A percentile compares a stretch with the other conserved stretches of the same genome.
Evolutionary conservation across 2,329 filamentous ascomycete species (phyloP).

Genomic region (Pleomassaria siparia): DNA sequence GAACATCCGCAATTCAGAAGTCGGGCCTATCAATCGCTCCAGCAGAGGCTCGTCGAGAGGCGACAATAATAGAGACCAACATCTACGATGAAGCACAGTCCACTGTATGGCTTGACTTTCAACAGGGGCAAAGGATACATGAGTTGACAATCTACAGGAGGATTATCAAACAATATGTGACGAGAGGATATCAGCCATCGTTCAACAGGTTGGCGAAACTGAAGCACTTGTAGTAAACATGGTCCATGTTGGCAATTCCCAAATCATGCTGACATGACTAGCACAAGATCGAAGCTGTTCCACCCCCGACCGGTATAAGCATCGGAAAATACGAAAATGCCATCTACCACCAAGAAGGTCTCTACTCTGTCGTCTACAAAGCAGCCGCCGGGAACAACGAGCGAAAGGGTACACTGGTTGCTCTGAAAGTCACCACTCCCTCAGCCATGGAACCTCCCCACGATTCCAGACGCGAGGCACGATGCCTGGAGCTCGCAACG

Average conservation of each 20-base stretch:
- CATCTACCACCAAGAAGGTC: constrained; percentile 62
- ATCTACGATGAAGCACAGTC: constrained; percentile 62
- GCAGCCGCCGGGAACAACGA: constrained; percentile 49
- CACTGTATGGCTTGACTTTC: constrained; percentile 48
- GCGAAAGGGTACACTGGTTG: constrained; percentile 51
- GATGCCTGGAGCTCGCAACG: constrained; percentile 65
- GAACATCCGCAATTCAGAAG: constrained; percentile 52
- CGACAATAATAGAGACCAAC: constrained; percentile 66
- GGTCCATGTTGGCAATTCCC: not conserved
- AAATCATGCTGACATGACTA: not conserved
- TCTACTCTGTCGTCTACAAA: constrained; percentile 83
- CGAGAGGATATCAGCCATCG: constrained; percentile 17
- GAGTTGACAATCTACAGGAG: constrained; percentile 31
- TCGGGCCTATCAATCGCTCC: constrained; percentile 48
- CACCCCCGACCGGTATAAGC: constrained; percentile 39
- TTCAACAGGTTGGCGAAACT: not conserved
- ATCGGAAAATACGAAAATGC: constrained; percentile 61
- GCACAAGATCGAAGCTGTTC: constrained; percentile 35
- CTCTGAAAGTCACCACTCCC: constrained; percentile 83
- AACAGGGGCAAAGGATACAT: not conserved
- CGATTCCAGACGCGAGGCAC: constrained; percentile 76
- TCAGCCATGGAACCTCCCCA: constrained; percentile 76
- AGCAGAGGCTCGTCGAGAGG: constrained; percentile 56
- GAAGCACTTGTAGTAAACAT: constrained; percentile 19
- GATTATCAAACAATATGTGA: constrained; percentile 35